Evolutionary conservation across 305 asterid genomes (phyloP).

Genomic region (Rubia balearica): DNA sequence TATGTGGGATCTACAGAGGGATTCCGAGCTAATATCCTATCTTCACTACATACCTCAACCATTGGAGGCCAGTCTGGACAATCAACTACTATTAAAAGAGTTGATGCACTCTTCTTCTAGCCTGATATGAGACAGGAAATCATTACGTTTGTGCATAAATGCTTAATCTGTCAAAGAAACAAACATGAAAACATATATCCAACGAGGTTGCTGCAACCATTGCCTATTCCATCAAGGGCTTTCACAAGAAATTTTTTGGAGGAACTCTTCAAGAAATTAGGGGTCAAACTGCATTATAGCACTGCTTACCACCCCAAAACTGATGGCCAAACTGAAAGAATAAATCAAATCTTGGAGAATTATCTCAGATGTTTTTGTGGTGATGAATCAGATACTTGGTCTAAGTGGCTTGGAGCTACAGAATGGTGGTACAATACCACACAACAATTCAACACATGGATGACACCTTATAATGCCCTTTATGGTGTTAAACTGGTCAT

Average conservation of each 20-base stretch:
- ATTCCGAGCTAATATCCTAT: neutral
- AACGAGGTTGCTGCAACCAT: neutral
- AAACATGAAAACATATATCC: neutral
- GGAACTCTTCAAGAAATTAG: neutral
- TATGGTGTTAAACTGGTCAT: neutral
- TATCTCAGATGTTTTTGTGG: neutral
- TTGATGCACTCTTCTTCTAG: neutral
- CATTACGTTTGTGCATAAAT: neutral
- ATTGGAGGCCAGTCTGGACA: neutral
- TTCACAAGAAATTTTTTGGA: neutral
- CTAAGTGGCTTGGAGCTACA: rapidly evolving
- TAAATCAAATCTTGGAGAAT: neutral
- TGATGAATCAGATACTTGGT: neutral
- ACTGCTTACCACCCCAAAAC: conserved; percentile 1
- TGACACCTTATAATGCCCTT: neutral
- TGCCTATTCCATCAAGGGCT: neutral
- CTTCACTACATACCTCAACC: neutral
- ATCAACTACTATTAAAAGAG: neutral
- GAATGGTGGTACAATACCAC: conserved; percentile 4
- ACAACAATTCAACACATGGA: neutral
- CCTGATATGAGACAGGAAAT: neutral
- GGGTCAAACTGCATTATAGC: neutral
- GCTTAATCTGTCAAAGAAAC: neutral
- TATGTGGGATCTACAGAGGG: neutral
- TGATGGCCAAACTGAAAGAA: neutral